These are phyloP conservation scores for Suillus decipiens DNA, from an alignment of 768 basidiomycete genomes.

Conservation along the genomic window DNA sequence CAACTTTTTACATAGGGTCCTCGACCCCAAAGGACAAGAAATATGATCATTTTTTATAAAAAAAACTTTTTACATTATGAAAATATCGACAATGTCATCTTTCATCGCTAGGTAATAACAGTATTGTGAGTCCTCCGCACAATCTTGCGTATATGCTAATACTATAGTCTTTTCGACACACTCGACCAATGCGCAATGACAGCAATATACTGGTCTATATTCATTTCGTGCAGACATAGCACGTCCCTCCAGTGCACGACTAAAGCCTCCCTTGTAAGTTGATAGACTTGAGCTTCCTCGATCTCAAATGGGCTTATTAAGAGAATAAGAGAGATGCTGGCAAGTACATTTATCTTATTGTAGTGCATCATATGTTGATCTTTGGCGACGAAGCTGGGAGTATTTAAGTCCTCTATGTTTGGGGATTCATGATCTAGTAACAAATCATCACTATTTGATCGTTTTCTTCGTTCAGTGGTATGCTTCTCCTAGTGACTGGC, in stretches of 20 bases:
- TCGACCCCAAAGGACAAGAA: no score
- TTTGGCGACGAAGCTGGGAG: background rate
- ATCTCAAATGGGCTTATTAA: background rate
- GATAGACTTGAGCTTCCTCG: background rate
- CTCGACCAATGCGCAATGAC: background rate
- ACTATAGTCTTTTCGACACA: background rate
- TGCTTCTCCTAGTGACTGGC: no score
- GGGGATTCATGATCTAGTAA: background rate
- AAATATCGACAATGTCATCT: background rate
- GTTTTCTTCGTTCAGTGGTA: no score
- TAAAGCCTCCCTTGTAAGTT: background rate
- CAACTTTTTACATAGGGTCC: no score
- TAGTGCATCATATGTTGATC: background rate
- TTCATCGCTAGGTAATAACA: background rate
- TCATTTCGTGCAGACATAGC: background rate
- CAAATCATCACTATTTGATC: no score
- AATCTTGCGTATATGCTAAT: background rate
- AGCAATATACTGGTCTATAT: background rate
- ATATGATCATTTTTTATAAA: no score
- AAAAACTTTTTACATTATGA: background rate
- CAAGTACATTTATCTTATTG: background rate
- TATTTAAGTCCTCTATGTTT: background rate
- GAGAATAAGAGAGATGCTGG: background rate
- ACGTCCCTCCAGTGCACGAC: background rate
- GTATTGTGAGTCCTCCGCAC: background rate